Base-by-base conservation (phyloP, 2,329 filamentous ascomycete genomes). In the Sporothrix mexicana region DNA sequence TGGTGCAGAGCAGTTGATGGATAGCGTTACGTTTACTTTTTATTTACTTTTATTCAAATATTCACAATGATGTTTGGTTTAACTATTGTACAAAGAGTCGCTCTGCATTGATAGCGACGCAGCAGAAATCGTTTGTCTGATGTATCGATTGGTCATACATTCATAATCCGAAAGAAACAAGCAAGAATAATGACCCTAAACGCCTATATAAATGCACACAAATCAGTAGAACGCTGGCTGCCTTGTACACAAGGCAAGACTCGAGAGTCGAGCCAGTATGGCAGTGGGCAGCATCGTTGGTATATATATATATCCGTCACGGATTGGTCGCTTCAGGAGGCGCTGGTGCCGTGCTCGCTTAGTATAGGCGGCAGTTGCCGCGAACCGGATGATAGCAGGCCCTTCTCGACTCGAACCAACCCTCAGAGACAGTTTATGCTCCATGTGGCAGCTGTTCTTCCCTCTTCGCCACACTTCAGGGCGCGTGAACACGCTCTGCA, bases 401-500 rank as follows among this genome's bases (percentile, higher is more conserved):
- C 30, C 30, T 3, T 36, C 30, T 36, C 30, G 30, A 36, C 30
- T 36, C 30, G 30, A 36, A 36, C 7, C 5, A 36, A 36, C 3
- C 30, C 30, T 7, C 30, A 36, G 30, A 5, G 30, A 36, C 30
- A 5, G 30, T 36, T 36, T 36, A 36, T 36, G 30, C 30, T 36
- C 30, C 30, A 36, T 36, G 30, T 36, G 30, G 30, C 30, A 36
- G 30, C 30, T 36, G 30, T 36, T 36, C 7, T 36, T 5, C 30
- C 3, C 30, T 36, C 30, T 36, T 67, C 53, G 74, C 67, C 75
- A 47, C 57, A 76, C 80, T 62, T 83, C 81, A 36, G 30, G 30
- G 30, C 1, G 80, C 80, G 20, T 79, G 78, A 51, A 80, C 75
- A 1, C 66, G 66, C 45, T 68, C 66, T 2, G 66, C 66, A 49